Evolutionary conservation across 257 asterid species (phyloP).

Genomic region (Petunia axillaris): DNA sequence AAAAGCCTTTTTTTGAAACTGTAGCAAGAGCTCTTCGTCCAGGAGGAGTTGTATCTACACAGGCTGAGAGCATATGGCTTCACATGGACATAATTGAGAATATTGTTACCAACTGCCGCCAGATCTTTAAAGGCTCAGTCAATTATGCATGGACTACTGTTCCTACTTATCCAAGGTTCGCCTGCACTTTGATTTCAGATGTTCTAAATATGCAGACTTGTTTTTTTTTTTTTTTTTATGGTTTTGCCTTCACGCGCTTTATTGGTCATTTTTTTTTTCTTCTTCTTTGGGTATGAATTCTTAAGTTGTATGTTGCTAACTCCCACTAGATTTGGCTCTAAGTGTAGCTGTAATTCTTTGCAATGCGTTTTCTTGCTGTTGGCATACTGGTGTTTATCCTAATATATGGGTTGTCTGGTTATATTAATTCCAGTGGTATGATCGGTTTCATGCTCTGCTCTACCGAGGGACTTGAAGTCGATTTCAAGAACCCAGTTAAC

Average conservation of each 20-base stretch:
- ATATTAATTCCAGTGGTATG: constrained; percentile 60
- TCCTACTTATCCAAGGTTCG: constrained; percentile 94
- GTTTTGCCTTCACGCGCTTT: neutral
- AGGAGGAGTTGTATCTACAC: constrained; percentile 97
- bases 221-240: neutral
- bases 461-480: constrained; percentile 77
- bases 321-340: neutral
- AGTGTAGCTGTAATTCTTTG: neutral
- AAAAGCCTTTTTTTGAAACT: constrained; percentile 87
- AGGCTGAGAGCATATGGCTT: constrained; percentile 99
- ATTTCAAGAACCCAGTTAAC: constrained; percentile 72
- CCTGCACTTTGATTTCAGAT: neutral
- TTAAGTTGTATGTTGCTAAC: neutral
- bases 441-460: constrained; percentile 90
- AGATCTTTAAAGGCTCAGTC: constrained; percentile 93
- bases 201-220: neutral
- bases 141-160: constrained; percentile 99
- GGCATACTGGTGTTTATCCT: neutral
- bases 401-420: neutral
- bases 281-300: neutral
- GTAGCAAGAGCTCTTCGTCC: constrained; percentile 97
- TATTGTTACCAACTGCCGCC: constrained; percentile 83
- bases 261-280: too few relatives aligned
- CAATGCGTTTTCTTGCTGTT: neutral
- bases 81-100: constrained; percentile 98